Base-by-base conservation (phyloP, 2,329 filamentous ascomycete species). In the Aciculosporium take region DNA sequence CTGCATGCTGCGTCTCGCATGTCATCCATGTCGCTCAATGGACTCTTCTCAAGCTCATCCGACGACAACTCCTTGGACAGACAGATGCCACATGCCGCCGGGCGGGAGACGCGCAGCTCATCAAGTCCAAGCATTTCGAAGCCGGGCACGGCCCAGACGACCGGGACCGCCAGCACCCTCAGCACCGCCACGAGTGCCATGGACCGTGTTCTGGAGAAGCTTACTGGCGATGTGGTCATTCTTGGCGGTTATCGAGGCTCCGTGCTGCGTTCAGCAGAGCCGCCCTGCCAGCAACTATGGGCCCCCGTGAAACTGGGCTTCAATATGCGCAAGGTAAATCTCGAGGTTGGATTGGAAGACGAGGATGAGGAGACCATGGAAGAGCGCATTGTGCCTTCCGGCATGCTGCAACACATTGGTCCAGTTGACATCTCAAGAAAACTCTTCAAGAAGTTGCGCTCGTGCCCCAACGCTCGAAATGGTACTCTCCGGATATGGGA, bases 211-310 rank as follows among this genome's bases (percentile, higher is more conserved):
- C 55, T 94, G 36, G 76, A 81, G 36, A 66, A 76, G 5, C 64
- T 94, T 18, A 84, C 78, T 0, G 88, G 89, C 1, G 89, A 96
- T 54, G 58, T 96, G 7, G 85, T 96, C 7, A 69, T 95, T 24
- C 71, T 96, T 55, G 89, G 89, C 17, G 89, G 89, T 12, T 94
- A 95, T 55, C 74, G 89, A 48, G 89, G 89, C 3, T 94, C 88
- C 0, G 72, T 95, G n/a, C 61, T 96, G 24, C 78, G 88, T 24
- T 93, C 86, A 9, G 81, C 85, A 9, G 79, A 86, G 46, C 74
- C 83, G 7, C 82, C 84, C 4, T 77, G 89, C 53, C 78, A 86
- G n/a, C 86, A 94, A 56, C 65, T 94, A 0, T 96, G 89, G 89
- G 84, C 93, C 2, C 88, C 88, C 0, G 80, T 95, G 54, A 95